Conservation (phyloP, 2,329 filamentous ascomycete genomes). For the Aspergillus alliaceus region DNA sequence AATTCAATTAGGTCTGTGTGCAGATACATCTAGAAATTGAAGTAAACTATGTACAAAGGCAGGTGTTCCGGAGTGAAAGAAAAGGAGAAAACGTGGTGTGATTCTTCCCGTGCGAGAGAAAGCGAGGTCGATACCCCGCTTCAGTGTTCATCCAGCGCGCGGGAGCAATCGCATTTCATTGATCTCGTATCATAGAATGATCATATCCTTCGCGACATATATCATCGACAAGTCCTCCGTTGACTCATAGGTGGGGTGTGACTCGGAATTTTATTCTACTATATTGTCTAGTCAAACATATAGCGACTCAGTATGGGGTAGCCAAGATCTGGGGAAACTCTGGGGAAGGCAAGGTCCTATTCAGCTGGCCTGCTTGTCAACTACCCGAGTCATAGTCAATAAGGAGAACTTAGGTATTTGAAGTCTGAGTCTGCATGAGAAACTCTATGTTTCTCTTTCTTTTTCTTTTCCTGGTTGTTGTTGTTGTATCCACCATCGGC, state of each 20-base stretch:
- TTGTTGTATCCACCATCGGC: too few species aligned
- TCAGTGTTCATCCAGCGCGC: background rate
- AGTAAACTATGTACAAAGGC: background rate
- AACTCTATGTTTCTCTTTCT: background rate
- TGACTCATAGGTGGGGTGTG: background rate
- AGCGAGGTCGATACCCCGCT: background rate
- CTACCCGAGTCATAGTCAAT: background rate
- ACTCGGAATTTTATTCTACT: background rate
- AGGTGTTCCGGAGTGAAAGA: background rate
- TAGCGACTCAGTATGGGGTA: background rate
- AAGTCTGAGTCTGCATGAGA: too few species aligned
- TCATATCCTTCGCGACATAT: background rate
- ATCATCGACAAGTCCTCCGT: background rate
- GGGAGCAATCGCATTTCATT: background rate
- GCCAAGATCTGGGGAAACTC: background rate
- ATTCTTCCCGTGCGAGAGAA: background rate
- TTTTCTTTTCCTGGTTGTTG: too few species aligned
- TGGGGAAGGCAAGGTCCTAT: background rate
- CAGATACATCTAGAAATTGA: background rate
- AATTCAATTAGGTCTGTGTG: background rate
- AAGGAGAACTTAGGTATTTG: background rate
- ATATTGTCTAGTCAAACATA: background rate
- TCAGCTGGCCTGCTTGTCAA: background rate
- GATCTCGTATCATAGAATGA: background rate
- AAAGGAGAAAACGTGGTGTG: background rate